These are phyloP conservation scores for Geranium brycei DNA, from an alignment of 345 rosid genomes.

Conservation along the genomic window DNA sequence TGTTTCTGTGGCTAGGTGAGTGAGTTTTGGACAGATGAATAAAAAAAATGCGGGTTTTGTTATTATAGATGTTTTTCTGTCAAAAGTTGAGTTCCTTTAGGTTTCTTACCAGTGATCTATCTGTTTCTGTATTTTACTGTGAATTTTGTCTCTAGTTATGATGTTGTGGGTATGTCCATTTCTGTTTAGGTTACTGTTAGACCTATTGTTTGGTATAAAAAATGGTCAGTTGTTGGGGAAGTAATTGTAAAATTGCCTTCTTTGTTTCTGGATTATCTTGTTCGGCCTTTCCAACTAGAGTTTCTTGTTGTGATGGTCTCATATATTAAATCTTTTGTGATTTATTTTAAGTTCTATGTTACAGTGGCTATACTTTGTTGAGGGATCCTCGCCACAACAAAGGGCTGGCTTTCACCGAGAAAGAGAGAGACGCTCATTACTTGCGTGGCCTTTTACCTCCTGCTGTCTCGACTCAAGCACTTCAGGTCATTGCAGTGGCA, in stretches of 20 bases:
- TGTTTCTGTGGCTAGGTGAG: conserved; percentile 77
- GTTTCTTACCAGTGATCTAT: background rate
- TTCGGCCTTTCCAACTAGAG: too few relatives aligned
- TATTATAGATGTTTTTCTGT: background rate
- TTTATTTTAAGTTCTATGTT: conserved; percentile 5
- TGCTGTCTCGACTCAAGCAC: conserved; percentile 50
- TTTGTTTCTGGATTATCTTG: too few relatives aligned
- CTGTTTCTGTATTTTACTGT: background rate
- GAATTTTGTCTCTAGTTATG: background rate
- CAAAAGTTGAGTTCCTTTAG: conserved; percentile 3
- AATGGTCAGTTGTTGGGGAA: too few relatives aligned
- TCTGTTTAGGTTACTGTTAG: too few relatives aligned
- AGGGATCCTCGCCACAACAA: conserved; percentile 85
- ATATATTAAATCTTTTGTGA: background rate
- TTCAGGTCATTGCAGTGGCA: conserved; percentile 36
- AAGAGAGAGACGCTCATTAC: conserved; percentile 89
- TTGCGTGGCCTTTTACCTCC: conserved; percentile 92
- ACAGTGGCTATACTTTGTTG: conserved; percentile 74
- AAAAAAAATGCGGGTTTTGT: too few relatives aligned
- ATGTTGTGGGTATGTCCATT: too few relatives aligned
- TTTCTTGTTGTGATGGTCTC: background rate
- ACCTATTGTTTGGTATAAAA: too few relatives aligned
- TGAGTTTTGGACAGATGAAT: too few relatives aligned
- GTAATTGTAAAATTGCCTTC: too few relatives aligned
- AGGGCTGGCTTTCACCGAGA: conserved; percentile 71